Evolutionary conservation across 768 basidiomycete genomes (phyloP).

Genomic region (Lactarius pseudohatsudake): DNA sequence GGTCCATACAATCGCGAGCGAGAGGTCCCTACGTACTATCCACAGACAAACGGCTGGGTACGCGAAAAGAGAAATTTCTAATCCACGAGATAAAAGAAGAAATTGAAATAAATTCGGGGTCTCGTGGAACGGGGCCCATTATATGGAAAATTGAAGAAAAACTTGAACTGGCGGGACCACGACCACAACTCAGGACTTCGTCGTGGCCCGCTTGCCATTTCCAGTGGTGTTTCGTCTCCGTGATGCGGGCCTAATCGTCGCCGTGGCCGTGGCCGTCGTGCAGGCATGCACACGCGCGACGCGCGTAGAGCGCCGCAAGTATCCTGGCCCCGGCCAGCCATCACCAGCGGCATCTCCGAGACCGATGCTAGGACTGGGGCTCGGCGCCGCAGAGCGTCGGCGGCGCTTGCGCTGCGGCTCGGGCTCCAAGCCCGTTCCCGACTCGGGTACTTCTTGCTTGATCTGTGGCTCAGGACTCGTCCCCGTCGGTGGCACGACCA

Average conservation of each 20-base stretch:
- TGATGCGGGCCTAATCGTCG: background rate
- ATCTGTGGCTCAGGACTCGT: background rate
- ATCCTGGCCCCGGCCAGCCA: background rate
- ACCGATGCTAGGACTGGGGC: background rate
- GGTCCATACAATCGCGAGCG: slow-evolving; percentile 10
- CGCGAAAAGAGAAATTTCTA: background rate
- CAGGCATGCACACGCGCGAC: slow-evolving; percentile 5
- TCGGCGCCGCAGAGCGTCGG: slow-evolving; percentile 4
- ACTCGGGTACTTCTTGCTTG: background rate
- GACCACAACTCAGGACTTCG: slow-evolving; percentile 1
- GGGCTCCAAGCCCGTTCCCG: background rate
- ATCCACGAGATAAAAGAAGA: background rate
- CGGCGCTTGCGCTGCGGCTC: slow-evolving; percentile 13
- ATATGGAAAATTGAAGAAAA: background rate
- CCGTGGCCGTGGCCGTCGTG: background rate
- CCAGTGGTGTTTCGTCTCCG: background rate
- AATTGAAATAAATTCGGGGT: background rate
- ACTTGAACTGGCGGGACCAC: background rate
- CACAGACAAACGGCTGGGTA: background rate
- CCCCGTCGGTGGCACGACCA: background rate
- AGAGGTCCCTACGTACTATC: background rate
- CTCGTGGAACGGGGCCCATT: background rate
- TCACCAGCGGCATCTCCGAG: background rate
- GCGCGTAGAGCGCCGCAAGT: slow-evolving; percentile 18
- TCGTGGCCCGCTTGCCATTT: slow-evolving; percentile 4